Conservation (phyloP, 75 land plant genomes). For the Pinus taeda region DNA sequence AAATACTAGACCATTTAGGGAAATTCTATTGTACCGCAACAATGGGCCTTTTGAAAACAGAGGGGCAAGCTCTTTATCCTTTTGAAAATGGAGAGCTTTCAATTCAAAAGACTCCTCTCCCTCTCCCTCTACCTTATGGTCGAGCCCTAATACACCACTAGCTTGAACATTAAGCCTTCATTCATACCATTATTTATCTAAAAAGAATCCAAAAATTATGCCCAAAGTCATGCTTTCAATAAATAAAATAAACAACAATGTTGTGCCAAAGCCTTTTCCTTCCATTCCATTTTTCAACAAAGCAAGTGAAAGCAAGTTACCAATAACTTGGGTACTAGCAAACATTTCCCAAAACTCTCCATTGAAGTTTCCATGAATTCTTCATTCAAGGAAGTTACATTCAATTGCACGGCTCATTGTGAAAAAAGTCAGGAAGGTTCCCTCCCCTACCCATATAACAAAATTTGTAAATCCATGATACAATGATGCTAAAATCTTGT, state of each 20-base stretch:
- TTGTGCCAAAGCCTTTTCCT: constrained; percentile 48
- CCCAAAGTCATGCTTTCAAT: constrained; percentile 70
- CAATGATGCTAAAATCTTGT: no score
- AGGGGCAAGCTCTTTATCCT: no score
- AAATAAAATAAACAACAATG: constrained; percentile 59
- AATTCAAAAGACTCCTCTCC: no score
- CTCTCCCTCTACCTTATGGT: no score
- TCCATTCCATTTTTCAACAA: constrained; percentile 54
- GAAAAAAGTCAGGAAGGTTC: constrained; percentile 76
- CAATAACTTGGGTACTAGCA: constrained; percentile 77
- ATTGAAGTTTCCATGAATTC: constrained; percentile 81
- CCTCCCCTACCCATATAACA: no score
- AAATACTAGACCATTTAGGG: no score
- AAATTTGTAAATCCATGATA: no score
- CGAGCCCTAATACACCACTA: no score
- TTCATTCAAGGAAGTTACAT: constrained; percentile 58
- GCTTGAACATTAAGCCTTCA: constrained; percentile 13
- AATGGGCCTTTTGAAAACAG: no score
- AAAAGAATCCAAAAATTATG: constrained; percentile 62
- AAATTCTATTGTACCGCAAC: no score
- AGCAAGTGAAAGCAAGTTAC: constrained; percentile 69
- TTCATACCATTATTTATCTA: constrained; percentile 32
- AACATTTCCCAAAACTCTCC: constrained; percentile 89
- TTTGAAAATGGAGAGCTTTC: no score
- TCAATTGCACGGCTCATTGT: constrained; percentile 72